These are phyloP conservation scores for Taiozyma sp. DNA, from an alignment of 1,139 yeast genomes.

Conservation along the genomic window DNA sequence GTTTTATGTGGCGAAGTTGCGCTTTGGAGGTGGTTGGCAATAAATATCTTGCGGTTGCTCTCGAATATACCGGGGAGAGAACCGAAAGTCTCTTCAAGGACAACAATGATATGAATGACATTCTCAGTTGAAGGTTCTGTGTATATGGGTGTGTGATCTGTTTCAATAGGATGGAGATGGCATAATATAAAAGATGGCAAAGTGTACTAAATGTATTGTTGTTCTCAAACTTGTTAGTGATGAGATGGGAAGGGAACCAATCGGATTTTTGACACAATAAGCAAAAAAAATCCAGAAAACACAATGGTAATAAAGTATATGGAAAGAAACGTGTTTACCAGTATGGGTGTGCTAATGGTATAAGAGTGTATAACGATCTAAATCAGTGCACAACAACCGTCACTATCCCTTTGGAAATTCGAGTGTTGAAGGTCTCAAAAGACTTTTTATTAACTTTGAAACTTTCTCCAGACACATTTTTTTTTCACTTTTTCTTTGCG, in stretches of 20 bases:
- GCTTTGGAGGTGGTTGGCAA: neutral
- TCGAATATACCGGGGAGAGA: neutral
- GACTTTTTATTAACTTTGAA: neutral
- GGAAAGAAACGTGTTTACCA: neutral
- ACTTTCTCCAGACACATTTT: no score
- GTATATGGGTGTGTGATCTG: neutral
- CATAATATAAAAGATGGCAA: neutral
- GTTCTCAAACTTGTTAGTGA: neutral
- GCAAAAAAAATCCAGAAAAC: neutral
- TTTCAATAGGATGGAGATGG: neutral
- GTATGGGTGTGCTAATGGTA: no score
- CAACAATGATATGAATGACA: neutral
- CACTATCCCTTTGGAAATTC: neutral
- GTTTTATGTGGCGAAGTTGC: neutral
- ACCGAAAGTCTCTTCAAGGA: neutral
- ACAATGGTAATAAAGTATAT: no score
- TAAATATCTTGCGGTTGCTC: neutral
- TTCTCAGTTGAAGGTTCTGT: neutral
- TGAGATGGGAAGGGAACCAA: neutral
- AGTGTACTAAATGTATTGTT: neutral
- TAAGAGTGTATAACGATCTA: no score
- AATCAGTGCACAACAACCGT: neutral
- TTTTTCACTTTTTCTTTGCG: neutral
- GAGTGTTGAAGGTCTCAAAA: neutral
- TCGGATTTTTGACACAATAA: neutral